Conservation (phyloP, 805 yeast genomes). For the Suhomyces tanzawaensis region DNA sequence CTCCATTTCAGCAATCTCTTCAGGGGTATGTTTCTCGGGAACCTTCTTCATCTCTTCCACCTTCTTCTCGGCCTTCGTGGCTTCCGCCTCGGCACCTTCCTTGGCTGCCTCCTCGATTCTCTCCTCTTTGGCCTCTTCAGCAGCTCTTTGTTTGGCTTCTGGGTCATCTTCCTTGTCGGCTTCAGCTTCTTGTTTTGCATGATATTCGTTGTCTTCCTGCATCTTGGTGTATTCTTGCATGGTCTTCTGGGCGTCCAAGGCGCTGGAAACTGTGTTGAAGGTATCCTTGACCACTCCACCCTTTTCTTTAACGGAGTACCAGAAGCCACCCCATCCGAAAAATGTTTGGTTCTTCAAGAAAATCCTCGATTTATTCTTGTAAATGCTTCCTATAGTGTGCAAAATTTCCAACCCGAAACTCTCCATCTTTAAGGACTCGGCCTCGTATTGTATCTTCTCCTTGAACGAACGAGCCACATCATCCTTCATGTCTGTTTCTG, state of each 20-base stretch:
- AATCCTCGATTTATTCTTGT: conserved; percentile 61
- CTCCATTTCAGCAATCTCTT: conserved; percentile 68
- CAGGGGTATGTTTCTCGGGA: conserved; percentile 48
- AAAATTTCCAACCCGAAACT: conserved; percentile 82
- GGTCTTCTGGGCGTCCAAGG: conserved; percentile 75
- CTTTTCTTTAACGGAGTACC: conserved; percentile 69
- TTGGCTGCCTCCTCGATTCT: conserved; percentile 14
- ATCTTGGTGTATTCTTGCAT: conserved; percentile 69
- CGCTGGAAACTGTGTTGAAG: conserved; percentile 65
- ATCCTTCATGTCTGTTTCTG: conserved; percentile 44
- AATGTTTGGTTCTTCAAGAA: conserved; percentile 62
- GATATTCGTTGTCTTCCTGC: conserved; percentile 54
- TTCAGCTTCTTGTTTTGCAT: conserved; percentile 35
- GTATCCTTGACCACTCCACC: conserved; percentile 74
- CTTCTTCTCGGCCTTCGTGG: conserved; percentile 6
- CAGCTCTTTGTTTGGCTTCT: conserved; percentile 9
- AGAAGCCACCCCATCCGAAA: conserved; percentile 65
- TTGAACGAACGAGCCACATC: conserved; percentile 51
- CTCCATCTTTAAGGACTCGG: conserved; percentile 77
- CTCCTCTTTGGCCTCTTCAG: conserved; percentile 16
- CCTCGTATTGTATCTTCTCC: conserved; percentile 71
- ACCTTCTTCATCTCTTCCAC: conserved; percentile 14
- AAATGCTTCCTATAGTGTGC: conserved; percentile 71
- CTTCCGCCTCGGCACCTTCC: conserved; percentile 10
- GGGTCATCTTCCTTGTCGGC: conserved; percentile 17